These are phyloP conservation scores for Entoloma clypeatum DNA, from an alignment of 1,284 basidiomycete genomes.

Conservation along the genomic window DNA sequence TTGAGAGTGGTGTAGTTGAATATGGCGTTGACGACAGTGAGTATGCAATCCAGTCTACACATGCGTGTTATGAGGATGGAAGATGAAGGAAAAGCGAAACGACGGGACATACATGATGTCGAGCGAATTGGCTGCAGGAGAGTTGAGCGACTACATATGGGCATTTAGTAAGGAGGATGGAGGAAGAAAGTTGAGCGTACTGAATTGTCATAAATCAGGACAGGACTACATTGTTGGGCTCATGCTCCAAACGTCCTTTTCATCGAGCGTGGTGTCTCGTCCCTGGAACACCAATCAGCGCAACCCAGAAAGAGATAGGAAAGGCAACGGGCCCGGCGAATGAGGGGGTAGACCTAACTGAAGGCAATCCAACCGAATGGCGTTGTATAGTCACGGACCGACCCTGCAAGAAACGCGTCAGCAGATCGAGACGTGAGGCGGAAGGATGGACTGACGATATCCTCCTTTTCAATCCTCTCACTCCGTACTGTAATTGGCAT, in stretches of 20 bases:
- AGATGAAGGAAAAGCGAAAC: neutral
- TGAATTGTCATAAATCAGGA: slow-evolving; percentile 46
- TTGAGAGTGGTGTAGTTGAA: slow-evolving; percentile 70
- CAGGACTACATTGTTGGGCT: slow-evolving; percentile 67
- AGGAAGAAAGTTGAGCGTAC: slow-evolving; percentile 23
- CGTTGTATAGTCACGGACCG: slow-evolving; percentile 65
- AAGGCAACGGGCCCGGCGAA: slow-evolving; percentile 39
- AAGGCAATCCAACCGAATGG: slow-evolving; percentile 80
- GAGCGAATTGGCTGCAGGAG: slow-evolving; percentile 68
- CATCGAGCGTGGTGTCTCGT: slow-evolving; percentile 58
- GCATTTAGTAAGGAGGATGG: neutral
- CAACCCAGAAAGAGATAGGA: neutral
- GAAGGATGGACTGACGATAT: slow-evolving; percentile 43
- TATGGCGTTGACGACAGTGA: slow-evolving; percentile 61
- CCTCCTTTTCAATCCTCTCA: slow-evolving; percentile 38
- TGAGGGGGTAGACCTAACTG: slow-evolving; percentile 70
- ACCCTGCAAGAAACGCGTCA: slow-evolving; percentile 35
- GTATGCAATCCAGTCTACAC: slow-evolving; percentile 55
- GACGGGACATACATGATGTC: slow-evolving; percentile 53
- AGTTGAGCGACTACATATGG: slow-evolving; percentile 36
- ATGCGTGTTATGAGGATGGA: neutral
- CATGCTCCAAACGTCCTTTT: slow-evolving; percentile 68
- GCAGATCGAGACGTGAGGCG: neutral
- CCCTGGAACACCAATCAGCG: slow-evolving; percentile 35
- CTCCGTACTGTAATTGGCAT: slow-evolving; percentile 62